Percentiles rank a stretch among this genome's conserved stretches.
Evolutionary conservation across 1,284 basidiomycete species (phyloP).

Genomic region (Ganoderma resinaceum): DNA sequence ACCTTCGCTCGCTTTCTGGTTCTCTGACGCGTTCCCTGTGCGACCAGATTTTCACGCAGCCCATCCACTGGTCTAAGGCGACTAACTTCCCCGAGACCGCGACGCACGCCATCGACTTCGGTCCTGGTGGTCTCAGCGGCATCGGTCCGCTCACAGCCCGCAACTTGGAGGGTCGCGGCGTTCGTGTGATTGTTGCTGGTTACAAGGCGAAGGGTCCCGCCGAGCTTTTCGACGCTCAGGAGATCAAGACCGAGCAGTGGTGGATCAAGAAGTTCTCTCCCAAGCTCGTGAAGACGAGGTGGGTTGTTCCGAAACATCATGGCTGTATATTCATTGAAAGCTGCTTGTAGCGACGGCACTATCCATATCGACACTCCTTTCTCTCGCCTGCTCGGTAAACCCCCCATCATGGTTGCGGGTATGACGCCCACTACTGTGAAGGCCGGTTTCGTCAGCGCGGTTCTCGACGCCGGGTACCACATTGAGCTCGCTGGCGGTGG

Average conservation of each 20-base stretch:
- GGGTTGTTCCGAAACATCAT: constrained; percentile 29
- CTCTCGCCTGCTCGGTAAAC: constrained; percentile 93
- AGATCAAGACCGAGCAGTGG: constrained; percentile 82
- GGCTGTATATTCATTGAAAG: constrained; percentile 7
- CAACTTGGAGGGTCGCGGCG: constrained; percentile 92
- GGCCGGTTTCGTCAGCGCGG: constrained; percentile 90
- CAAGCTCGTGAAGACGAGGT: constrained; percentile 89
- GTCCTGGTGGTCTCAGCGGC: constrained; percentile 92
- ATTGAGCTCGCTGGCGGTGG: constrained; percentile 98
- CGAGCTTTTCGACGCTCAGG: constrained; percentile 79
- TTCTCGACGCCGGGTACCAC: constrained; percentile 94
- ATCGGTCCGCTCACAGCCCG: constrained; percentile 92
- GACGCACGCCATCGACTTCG: constrained; percentile 96
- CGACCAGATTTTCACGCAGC: constrained; percentile 92
- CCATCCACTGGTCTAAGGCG: constrained; percentile 93
- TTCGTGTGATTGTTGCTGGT: constrained; percentile 87
- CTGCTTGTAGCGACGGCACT: constrained; percentile 77
- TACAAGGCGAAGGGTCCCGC: constrained; percentile 87
- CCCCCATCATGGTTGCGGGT: constrained; percentile 98
- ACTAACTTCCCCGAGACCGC: constrained; percentile 89
- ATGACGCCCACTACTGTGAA: constrained; percentile 98
- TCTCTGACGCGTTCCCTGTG: constrained; percentile 86
- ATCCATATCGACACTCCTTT: constrained; percentile 95
- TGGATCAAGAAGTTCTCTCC: constrained; percentile 94
- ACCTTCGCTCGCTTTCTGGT: constrained; percentile 70